A percentile compares a stretch with the other conserved stretches of the same genome.
Evolutionary conservation across 371 early-diverging fungal species (phyloP).

Genomic region (Phascolomyces articulosus): DNA sequence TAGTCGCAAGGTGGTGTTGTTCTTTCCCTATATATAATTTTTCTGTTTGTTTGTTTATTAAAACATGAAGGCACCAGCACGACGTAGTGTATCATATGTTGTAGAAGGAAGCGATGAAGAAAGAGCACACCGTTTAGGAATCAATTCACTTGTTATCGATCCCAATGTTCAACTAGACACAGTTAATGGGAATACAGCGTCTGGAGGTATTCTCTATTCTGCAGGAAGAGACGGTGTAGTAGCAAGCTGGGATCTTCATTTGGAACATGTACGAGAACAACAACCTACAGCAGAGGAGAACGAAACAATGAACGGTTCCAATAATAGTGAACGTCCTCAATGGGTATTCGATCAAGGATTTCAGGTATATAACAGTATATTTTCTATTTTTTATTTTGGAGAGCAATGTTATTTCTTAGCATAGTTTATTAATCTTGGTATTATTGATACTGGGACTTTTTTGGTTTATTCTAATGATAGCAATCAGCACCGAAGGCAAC

Average conservation of each 20-base stretch:
- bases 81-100: constrained; percentile 64
- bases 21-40: no score
- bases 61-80: constrained; percentile 45
- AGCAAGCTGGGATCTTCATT: constrained; percentile 83
- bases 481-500: constrained; percentile 36
- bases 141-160: constrained; percentile 79
- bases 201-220: constrained; percentile 80
- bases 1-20: no score
- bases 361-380: constrained; percentile 7
- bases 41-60: background rate
- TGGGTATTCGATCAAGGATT: constrained; percentile 18
- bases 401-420: background rate
- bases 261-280: constrained; percentile 20
- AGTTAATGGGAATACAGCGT: constrained; percentile 19
- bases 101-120: constrained; percentile 54
- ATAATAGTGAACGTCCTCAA: constrained; percentile 9
- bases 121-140: constrained; percentile 70
- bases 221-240: constrained; percentile 91
- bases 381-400: no score
- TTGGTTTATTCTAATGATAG: no score
- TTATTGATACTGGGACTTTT: no score
- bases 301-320: constrained; percentile 10
- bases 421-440: no score
- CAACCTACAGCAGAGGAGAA: background rate
- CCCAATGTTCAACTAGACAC: constrained; percentile 9